Conservation (phyloP, 2,329 filamentous ascomycete species). For the Pseudocercospora ulei region DNA sequence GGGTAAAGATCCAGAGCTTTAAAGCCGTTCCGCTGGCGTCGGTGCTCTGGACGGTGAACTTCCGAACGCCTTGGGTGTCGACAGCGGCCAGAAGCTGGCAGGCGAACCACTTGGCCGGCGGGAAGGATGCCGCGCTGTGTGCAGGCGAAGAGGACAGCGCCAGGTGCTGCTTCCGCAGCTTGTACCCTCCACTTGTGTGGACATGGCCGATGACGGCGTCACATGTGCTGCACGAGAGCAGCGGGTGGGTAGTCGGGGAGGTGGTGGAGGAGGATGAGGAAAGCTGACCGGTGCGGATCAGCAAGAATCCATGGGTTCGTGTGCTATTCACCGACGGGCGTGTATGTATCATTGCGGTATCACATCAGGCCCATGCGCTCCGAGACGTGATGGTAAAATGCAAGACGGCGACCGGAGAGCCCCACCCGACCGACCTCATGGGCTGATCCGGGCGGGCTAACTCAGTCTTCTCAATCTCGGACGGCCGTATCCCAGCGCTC, state of each 20-base stretch:
- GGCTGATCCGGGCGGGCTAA: slow-evolving; percentile 22
- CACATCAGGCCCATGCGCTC: slow-evolving; percentile 29
- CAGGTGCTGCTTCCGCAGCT: slow-evolving; percentile 29
- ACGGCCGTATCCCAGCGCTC: slow-evolving; percentile 34
- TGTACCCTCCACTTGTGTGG: slow-evolving; percentile 41
- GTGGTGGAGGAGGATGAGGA: slow-evolving; percentile 3
- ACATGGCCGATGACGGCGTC: slow-evolving; percentile 34
- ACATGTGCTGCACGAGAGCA: slow-evolving; percentile 35
- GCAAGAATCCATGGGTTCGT: neutral
- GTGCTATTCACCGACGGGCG: slow-evolving; percentile 1
- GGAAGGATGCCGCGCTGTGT: slow-evolving; percentile 13
- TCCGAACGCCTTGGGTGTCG: slow-evolving; percentile 48
- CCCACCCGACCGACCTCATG: slow-evolving; percentile 26
- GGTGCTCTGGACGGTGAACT: slow-evolving; percentile 51
- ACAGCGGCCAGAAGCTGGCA: slow-evolving; percentile 49
- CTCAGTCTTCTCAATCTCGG: slow-evolving; percentile 28
- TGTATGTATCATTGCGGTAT: slow-evolving; percentile 32
- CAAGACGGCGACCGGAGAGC: slow-evolving; percentile 23
- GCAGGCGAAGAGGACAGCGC: slow-evolving; percentile 20
- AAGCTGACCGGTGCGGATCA: slow-evolving; percentile 11
- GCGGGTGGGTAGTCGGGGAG: slow-evolving; percentile 2
- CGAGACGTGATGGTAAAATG: slow-evolving; percentile 29
- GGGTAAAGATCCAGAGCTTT: slow-evolving; percentile 51
- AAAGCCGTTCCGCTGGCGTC: slow-evolving; percentile 9
- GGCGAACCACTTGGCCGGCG: slow-evolving; percentile 41